Percentiles rank a stretch among this genome's conserved stretches.
Evolutionary conservation across 228 moss, liverwort and hornwort species (phyloP).

Genomic region (Sphagnum magellanicum): DNA sequence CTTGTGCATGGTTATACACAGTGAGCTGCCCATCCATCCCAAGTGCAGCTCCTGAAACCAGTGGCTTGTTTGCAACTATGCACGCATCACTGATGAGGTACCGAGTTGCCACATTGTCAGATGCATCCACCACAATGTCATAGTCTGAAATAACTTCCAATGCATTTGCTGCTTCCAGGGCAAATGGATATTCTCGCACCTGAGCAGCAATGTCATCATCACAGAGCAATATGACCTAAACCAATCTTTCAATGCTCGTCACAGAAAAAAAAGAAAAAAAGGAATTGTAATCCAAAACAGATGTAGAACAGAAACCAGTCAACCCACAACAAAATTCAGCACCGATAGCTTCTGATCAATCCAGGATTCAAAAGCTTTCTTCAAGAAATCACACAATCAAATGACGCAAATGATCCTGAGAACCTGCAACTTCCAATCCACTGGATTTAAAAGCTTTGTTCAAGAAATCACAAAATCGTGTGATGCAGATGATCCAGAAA

Average conservation of each 20-base stretch:
- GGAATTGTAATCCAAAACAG: not conserved
- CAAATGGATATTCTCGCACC: constrained; percentile 52
- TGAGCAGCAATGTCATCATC: constrained; percentile 9
- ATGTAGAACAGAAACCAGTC: not conserved
- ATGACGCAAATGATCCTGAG: no score
- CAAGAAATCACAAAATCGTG: no score
- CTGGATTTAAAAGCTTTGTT: no score
- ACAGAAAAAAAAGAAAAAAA: not conserved
- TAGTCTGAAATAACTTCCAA: constrained; percentile 73
- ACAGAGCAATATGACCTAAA: constrained; percentile 21
- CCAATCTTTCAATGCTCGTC: constrained; percentile 7
- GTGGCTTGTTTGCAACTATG: constrained; percentile 62
- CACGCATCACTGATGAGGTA: constrained; percentile 91
- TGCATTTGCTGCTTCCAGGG: constrained; percentile 66
- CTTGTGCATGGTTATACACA: constrained; percentile 55
- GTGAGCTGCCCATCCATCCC: constrained; percentile 91
- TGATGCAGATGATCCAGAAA: no score
- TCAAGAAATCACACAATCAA: no score
- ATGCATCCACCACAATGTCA: constrained; percentile 87
- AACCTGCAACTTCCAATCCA: no score
- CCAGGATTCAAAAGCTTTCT: no score
- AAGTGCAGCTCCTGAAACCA: constrained; percentile 95
- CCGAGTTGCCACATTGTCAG: constrained; percentile 91
- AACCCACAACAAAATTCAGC: not conserved
- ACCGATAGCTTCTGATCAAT: no score